These are phyloP conservation scores for Collybiopsis luxurians DNA, from an alignment of 768 basidiomycete genomes.

Conservation along the genomic window DNA sequence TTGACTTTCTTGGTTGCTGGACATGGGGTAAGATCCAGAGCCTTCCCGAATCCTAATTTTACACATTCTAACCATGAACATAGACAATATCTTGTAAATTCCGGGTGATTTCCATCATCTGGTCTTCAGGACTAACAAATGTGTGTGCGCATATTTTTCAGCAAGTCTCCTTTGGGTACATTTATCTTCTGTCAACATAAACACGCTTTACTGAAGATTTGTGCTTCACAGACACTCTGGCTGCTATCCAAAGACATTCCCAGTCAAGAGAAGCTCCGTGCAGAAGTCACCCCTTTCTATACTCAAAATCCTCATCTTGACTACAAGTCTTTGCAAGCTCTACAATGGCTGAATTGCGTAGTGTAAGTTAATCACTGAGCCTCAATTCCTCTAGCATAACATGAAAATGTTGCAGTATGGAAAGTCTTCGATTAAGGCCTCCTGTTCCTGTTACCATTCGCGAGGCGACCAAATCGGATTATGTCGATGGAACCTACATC, in stretches of 20 bases:
- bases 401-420: slow-evolving; percentile 33
- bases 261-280: slow-evolving; percentile 48
- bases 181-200: neutral
- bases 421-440: slow-evolving; percentile 37
- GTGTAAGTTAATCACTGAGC: slow-evolving; percentile 34
- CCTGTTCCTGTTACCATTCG: slow-evolving; percentile 39
- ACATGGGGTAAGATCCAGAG: slow-evolving; percentile 19
- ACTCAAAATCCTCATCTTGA: slow-evolving; percentile 29
- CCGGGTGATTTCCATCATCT: slow-evolving; percentile 18
- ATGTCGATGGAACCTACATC: slow-evolving; percentile 39
- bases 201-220: slow-evolving; percentile 6
- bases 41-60: neutral
- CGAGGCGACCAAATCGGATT: slow-evolving; percentile 33
- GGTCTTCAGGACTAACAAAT: slow-evolving; percentile 32
- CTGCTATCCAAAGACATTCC: slow-evolving; percentile 49
- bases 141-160: slow-evolving; percentile 17
- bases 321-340: slow-evolving; percentile 37
- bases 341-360: slow-evolving; percentile 38
- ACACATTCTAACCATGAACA: no score
- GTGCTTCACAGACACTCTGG: slow-evolving; percentile 40
- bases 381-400: no score
- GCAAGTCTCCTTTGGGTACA: slow-evolving; percentile 45
- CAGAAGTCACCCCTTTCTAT: slow-evolving; percentile 46
- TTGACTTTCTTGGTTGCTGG: slow-evolving; percentile 17
- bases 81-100: neutral